A percentile compares a stretch with the other conserved stretches of the same genome.
Evolutionary conservation across 2,329 filamentous ascomycete genomes (phyloP).

Genomic region (Fusarium domesticum): DNA sequence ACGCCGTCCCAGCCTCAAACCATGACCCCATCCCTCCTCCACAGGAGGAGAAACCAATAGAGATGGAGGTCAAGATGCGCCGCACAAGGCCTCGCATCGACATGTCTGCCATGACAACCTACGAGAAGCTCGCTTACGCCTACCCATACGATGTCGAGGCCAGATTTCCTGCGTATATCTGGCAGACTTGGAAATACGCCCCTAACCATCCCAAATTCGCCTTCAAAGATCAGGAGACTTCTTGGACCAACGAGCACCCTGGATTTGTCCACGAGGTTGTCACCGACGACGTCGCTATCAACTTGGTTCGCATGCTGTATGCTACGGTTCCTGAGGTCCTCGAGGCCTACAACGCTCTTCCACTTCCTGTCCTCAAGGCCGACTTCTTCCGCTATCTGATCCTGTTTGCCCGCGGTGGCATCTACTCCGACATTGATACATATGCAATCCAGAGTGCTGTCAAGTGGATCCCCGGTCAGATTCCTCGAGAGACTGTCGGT

Average conservation of each 20-base stretch:
- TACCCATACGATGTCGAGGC: conserved; percentile 86
- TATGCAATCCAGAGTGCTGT: conserved; percentile 75
- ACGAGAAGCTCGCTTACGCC: conserved; percentile 83
- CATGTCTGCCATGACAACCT: conserved; percentile 67
- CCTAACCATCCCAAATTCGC: conserved; percentile 74
- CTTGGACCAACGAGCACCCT: conserved; percentile 84
- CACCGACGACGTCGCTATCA: conserved; percentile 80
- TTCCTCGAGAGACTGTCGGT: conserved; percentile 75
- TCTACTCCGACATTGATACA: conserved; percentile 92
- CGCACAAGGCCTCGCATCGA: conserved; percentile 54
- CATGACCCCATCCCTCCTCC: conserved; percentile 17
- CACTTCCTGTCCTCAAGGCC: conserved; percentile 71
- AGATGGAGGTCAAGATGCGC: conserved; percentile 19
- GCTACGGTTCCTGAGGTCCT: conserved; percentile 75
- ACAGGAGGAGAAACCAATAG: conserved; percentile 14
- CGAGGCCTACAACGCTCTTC: conserved; percentile 71
- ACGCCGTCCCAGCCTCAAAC: conserved; percentile 23
- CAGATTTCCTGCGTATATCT: conserved; percentile 96
- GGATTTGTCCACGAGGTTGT: conserved; percentile 96
- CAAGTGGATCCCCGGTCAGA: conserved; percentile 79
- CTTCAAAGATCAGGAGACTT: conserved; percentile 81
- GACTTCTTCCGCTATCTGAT: conserved; percentile 78
- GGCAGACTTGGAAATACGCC: conserved; percentile 96
- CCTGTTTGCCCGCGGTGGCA: conserved; percentile 57
- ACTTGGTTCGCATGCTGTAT: conserved; percentile 83